Evolutionary conservation across 148 eudicot species (phyloP).

Genomic region (Salicornia ramosissima): DNA sequence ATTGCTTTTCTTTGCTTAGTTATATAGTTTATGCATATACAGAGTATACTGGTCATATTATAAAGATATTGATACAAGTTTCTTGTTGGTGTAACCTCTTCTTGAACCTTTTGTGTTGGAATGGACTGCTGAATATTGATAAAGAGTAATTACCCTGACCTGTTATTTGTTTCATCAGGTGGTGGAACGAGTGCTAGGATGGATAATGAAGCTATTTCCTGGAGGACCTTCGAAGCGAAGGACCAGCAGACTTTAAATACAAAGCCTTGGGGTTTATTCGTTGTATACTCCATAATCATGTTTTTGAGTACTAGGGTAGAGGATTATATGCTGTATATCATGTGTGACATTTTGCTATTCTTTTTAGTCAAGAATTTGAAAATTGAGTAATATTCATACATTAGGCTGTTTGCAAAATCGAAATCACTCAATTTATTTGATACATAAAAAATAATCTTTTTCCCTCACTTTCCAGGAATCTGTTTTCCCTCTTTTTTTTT

Average conservation of each 20-base stretch:
- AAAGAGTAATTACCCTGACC: conserved; percentile 1
- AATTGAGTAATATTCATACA: not conserved
- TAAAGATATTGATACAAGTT: too few species aligned
- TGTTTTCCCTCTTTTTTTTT: too few species aligned
- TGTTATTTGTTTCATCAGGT: conserved; percentile 34
- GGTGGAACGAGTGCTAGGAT: conserved; percentile 90
- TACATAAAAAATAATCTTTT: not conserved
- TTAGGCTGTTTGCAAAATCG: conserved; percentile 7
- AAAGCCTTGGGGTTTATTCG: not conserved
- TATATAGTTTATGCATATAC: too few species aligned
- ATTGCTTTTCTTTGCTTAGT: too few species aligned
- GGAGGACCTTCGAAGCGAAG: conserved; percentile 85
- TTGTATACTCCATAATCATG: not conserved
- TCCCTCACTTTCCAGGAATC: too few species aligned
- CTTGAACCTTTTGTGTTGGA: too few species aligned
- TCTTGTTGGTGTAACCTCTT: too few species aligned
- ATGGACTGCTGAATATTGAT: too few species aligned
- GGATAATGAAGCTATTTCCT: conserved; percentile 99
- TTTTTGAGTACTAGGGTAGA: conserved; percentile 21
- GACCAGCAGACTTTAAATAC: conserved; percentile 48
- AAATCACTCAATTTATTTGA: conserved; percentile 18
- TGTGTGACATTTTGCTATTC: conserved; percentile 18
- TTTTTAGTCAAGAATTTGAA: not conserved
- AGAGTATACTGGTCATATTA: too few species aligned
- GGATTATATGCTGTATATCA: conserved; percentile 19